Evolutionary conservation across 345 rosid genomes (phyloP).

Genomic region (Aethionema arabicum): DNA sequence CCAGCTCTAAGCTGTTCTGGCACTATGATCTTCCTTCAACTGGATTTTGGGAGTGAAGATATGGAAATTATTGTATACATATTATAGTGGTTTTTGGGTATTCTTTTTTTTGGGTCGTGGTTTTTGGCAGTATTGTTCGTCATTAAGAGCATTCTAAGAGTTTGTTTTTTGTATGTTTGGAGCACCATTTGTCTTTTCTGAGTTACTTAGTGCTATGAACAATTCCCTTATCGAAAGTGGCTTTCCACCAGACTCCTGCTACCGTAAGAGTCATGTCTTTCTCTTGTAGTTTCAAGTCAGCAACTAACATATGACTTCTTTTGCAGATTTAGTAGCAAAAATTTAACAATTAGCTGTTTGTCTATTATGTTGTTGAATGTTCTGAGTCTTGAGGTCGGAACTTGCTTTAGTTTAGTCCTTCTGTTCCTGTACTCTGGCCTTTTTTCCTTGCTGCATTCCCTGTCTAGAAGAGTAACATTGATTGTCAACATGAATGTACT

Average conservation of each 20-base stretch:
- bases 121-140: not conserved
- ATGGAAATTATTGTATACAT: conserved; percentile 22
- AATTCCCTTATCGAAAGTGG: conserved; percentile 6
- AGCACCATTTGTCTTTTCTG: not conserved
- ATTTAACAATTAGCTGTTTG: not conserved
- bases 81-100: conserved; percentile 3
- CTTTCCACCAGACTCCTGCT: conserved; percentile 8
- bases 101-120: not conserved
- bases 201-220: conserved; percentile 19
- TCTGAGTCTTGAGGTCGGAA: not conserved
- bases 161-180: not conserved
- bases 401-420: not conserved
- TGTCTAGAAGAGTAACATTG: not conserved
- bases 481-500: not conserved
- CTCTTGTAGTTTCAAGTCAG: not conserved
- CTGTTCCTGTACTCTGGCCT: not conserved
- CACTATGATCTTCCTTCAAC: conserved; percentile 12
- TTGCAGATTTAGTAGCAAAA: not conserved
- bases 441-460: not conserved
- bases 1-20: conserved; percentile 9
- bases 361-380: not conserved
- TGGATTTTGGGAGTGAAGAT: conserved; percentile 19
- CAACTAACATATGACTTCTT: not conserved
- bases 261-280: conserved; percentile 14
- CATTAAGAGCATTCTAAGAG: not conserved